phyloP scores from a whole-genome alignment of 345 rosid species.

The Salix brachista region DNA sequence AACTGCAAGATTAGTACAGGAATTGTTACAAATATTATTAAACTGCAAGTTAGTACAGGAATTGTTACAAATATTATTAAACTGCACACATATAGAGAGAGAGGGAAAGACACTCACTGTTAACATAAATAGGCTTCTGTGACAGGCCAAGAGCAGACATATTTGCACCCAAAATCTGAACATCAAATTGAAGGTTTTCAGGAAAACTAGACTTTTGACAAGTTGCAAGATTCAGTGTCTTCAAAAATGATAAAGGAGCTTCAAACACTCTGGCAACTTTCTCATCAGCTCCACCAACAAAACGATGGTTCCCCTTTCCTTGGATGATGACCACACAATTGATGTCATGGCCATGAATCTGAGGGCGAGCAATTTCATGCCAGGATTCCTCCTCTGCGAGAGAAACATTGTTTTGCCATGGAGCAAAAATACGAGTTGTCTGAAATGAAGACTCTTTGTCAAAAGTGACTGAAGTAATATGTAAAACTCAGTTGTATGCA shows the following conservation, averaged over 20 bases:
- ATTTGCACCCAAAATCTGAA: conserved; percentile 84
- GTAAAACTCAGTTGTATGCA: not conserved
- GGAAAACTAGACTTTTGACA: conserved; percentile 41
- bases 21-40: no score
- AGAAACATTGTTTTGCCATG: conserved; percentile 59
- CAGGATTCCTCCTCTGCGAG: conserved; percentile 40
- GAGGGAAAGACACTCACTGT: conserved; percentile 37
- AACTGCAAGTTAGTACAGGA: no score
- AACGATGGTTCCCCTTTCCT: conserved; percentile 84
- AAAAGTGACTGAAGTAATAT: not conserved
- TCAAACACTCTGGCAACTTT: conserved; percentile 93
- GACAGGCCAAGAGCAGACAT: conserved; percentile 97
- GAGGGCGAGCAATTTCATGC: conserved; percentile 96
- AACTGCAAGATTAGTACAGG: not conserved
- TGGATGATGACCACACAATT: conserved; percentile 70
- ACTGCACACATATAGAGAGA: not conserved
- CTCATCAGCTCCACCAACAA: conserved; percentile 97
- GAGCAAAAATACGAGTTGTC: conserved; percentile 77
- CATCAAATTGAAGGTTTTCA: conserved; percentile 52
- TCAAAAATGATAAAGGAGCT: conserved; percentile 81
- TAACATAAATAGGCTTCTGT: conserved; percentile 86
- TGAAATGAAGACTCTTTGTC: conserved; percentile 26
- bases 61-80: no score
- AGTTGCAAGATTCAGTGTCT: conserved; percentile 63
- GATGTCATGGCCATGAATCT: conserved; percentile 95